phyloP scores from a whole-genome alignment of 176 grass and related monocot species.

The Cenchrus americanus region DNA sequence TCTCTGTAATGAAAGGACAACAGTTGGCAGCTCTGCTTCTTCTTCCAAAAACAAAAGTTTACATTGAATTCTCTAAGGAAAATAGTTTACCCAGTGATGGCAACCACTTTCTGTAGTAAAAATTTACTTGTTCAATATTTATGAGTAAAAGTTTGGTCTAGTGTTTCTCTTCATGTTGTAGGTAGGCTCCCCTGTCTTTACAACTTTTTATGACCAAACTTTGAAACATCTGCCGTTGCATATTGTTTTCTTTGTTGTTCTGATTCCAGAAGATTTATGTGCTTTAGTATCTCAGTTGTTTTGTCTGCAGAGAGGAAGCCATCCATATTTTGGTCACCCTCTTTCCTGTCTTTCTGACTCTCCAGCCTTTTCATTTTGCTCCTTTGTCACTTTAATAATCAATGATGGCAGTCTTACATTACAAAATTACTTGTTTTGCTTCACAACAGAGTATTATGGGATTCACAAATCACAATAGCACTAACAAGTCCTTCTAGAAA shows the following conservation, averaged over 20 bases:
- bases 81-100: not conserved
- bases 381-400: not conserved
- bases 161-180: not conserved
- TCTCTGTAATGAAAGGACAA: not conserved
- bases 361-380: not conserved
- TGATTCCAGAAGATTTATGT: conserved; percentile 1
- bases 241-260: not conserved
- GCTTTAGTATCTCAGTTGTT: not conserved
- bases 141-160: not conserved
- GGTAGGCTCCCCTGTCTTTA: not conserved
- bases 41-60: not conserved
- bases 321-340: not conserved
- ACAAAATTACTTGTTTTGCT: not conserved
- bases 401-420: not conserved
- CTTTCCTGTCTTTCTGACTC: not conserved
- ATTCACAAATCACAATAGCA: not conserved
- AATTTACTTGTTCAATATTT: not conserved
- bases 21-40: not conserved
- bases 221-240: not conserved
- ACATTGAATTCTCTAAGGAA: not conserved
- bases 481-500: not conserved
- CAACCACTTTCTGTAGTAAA: not conserved
- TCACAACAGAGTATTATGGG: not conserved
- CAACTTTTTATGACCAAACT: not conserved
- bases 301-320: conserved; percentile 1